Evolutionary conservation across 805 yeast species (phyloP), one percentile per base, ranked within the genome.

Genomic region (Lachancea kluyveri): DNA sequence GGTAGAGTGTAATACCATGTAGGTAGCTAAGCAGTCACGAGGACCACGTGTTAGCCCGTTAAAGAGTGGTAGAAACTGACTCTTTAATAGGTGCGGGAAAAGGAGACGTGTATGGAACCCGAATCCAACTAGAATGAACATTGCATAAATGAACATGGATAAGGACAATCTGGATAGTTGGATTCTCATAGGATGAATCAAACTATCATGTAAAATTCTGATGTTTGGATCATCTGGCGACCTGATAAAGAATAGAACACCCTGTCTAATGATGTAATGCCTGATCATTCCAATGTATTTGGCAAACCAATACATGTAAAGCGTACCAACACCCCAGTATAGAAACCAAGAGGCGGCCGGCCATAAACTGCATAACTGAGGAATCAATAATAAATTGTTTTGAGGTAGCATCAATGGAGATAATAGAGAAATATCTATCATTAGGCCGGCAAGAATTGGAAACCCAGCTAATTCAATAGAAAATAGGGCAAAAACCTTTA

Each of bases 201-300:
- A 58, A 1, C 95, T 92, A 52, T 88, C 95, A 43, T 86, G 90
- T 24, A 90, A 70, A 8, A 92, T 72, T 43, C 90, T 75, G 27
- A 86, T 78, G 45, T 84, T 81, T 23, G 95, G 95, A 52, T 92
- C 96, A 46, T 87, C 96, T 4, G 96, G 95, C 14, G 95, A 86
- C 46, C 95, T 72, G 39, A 92, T 82, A 61, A 92, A 92, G 55
- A 77, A 92, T 28, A 92, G 64, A 6, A 85, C 95, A 8, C 98
- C 99, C 0, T 82, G 79, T 35, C 99, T 71, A 37, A 90, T 67
- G 23, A 86, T 76, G 37, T 65, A 60, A 26, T 70, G 62, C 40
- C 98, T 68, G 13, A 79, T 70, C 87, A 87, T 79, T 12, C 94
- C 83, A 18, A 90, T 87, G 58, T 76, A 90, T 29, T 81, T 62